Base-by-base conservation (phyloP, 2,329 filamentous ascomycete genomes). In the Lecanosticta acicola region DNA sequence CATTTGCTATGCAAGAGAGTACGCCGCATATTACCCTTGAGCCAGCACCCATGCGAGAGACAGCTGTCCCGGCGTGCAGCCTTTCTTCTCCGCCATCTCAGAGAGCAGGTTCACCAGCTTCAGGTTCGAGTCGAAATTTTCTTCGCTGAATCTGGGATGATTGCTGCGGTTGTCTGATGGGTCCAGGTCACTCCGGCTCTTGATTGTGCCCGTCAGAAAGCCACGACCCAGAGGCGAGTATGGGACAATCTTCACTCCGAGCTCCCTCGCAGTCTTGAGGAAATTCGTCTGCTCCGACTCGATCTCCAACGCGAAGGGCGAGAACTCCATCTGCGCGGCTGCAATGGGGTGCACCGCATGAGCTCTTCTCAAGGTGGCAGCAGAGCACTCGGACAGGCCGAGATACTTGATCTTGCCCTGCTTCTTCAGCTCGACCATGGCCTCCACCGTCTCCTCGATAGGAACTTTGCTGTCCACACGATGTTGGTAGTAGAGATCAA, bases 261-360 rank as follows among this genome's bases (percentile, higher is more conserved):
- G 67, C 51, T 76, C 72, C 2, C 72, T 68, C 45, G 70, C 71
- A 2, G 72, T 68, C 18, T 66, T 60, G 3, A 74, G 61, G 14
- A 76, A 58, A 32, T 70, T 52, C 2, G 64, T 67, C 42, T 47
- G 65, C 49, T 54, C 53, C 0, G 59, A 60, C 49, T 79, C 76
- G 35, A 79, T 76, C 33, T 76, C 73, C 4, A 68, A 60, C 1
- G 65, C 65, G 54, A 76, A 77, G 0, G 71, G 68, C 2, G 67
- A 72, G 59, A 75, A 78, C 54, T 78, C 76, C 39, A 76, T 67
- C 61, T 80, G 75, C n/a, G 75, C 71, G 7, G 71, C 72, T 3
- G 70, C 63, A 43, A 81, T 73, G 4, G 68, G 74, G 46, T 72
- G 68, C 3, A 79, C 64, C 11, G 64, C 66, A 57, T 64, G 58